A percentile compares a stretch with the other conserved stretches of the same genome.
phyloP scores from a whole-genome alignment of 192 early-diverging fungal genomes.

The Ambispora gerdemannii region DNA sequence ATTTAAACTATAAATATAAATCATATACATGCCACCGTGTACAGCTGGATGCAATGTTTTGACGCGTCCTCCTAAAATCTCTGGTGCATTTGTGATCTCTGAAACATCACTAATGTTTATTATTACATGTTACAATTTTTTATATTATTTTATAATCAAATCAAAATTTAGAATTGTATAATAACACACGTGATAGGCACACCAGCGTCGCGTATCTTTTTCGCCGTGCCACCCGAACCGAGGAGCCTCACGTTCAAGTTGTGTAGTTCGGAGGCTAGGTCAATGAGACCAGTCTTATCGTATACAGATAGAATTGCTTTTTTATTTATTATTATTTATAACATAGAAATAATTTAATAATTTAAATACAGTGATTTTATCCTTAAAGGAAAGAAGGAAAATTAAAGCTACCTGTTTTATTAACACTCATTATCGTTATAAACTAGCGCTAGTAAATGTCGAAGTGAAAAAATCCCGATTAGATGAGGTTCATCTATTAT shows the following conservation, averaged over 20 bases:
- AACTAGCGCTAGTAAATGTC: too few species aligned
- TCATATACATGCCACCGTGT: slow-evolving; percentile 71
- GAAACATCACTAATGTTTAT: slow-evolving; percentile 79
- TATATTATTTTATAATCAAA: neutral
- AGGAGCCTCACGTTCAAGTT: slow-evolving; percentile 77
- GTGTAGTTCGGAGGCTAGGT: slow-evolving; percentile 80
- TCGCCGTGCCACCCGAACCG: slow-evolving; percentile 94
- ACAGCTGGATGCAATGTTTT: slow-evolving; percentile 99
- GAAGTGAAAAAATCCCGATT: too few species aligned
- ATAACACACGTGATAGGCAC: slow-evolving; percentile 74
- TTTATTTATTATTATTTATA: too few species aligned
- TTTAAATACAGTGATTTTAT: too few species aligned
- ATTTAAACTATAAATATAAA: too few species aligned
- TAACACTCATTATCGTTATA: too few species aligned
- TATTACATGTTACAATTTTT: slow-evolving; percentile 1
- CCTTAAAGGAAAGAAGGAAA: too few species aligned
- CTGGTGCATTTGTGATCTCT: slow-evolving; percentile 95
- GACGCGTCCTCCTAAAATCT: slow-evolving; percentile 98
- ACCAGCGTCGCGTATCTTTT: slow-evolving; percentile 83
- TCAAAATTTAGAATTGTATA: neutral
- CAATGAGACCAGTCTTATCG: slow-evolving; percentile 93
- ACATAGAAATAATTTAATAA: too few species aligned
- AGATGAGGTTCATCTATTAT: too few species aligned
- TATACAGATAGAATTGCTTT: slow-evolving; percentile 90
- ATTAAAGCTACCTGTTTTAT: too few species aligned